A percentile compares a stretch with the other conserved stretches of the same genome.
Conservation (phyloP, 257 asterid species). For the Nicotiana attenuata region DNA sequence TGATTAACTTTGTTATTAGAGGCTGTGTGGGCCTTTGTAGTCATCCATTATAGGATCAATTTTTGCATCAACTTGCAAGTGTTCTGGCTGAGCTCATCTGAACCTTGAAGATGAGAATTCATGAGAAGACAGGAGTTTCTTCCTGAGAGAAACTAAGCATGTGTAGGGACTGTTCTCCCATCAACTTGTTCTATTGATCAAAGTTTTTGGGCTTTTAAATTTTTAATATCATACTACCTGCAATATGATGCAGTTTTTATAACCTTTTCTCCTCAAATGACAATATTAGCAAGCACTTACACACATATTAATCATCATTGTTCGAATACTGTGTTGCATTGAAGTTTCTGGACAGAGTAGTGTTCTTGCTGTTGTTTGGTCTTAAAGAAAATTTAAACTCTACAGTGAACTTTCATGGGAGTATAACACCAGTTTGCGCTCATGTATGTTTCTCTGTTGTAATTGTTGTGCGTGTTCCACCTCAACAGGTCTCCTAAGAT, state of each 20-base stretch:
- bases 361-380: neutral
- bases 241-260: no score
- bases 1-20: neutral
- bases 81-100: no score
- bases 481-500: constrained; percentile 7
- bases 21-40: neutral
- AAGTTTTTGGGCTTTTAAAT: no score
- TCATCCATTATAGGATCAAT: neutral
- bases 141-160: no score
- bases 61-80: neutral
- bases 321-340: neutral
- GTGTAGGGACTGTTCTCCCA: no score
- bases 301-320: neutral
- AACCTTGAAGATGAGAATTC: no score
- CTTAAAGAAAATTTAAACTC: neutral
- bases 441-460: constrained; percentile 1
- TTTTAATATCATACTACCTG: no score
- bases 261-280: neutral
- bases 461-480: neutral
- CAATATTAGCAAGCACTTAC: neutral
- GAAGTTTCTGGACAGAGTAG: neutral
- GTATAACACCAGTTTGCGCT: neutral
- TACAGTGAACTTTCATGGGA: neutral
- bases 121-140: no score
- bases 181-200: no score